Percentiles rank a stretch among this genome's conserved stretches.
Evolutionary conservation across 345 rosid species (phyloP).

Genomic region (Salix viminalis): DNA sequence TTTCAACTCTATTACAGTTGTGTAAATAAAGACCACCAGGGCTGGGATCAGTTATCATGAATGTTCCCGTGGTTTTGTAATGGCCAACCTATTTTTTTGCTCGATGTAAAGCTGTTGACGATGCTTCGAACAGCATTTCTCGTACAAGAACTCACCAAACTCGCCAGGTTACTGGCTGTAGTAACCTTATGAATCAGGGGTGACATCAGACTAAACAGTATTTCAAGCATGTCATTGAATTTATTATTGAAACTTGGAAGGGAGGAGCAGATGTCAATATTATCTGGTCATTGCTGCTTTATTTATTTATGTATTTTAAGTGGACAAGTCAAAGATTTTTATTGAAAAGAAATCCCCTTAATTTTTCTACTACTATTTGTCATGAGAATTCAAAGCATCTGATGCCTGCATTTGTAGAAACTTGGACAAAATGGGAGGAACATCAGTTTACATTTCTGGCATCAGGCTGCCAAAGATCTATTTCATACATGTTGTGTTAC

Average conservation of each 20-base stretch:
- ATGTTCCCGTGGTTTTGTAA: not conserved
- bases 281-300: not conserved
- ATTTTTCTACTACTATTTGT: not conserved
- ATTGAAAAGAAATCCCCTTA: not conserved
- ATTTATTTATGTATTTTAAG: not conserved
- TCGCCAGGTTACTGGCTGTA: not conserved
- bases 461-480: not conserved
- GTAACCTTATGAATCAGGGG: not conserved
- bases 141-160: not conserved
- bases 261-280: not conserved
- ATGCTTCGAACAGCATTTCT: not conserved
- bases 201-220: not conserved
- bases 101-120: not conserved
- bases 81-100: not conserved
- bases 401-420: not conserved
- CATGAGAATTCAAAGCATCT: not conserved
- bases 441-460: not conserved
- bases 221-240: not conserved
- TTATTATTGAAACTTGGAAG: not conserved
- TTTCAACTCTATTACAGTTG: not conserved
- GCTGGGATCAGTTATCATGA: not conserved
- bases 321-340: not conserved
- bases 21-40: not conserved
- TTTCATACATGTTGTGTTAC: not conserved
- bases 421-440: not conserved